Base-by-base conservation (phyloP, 306 rosid genomes). In the Dryas drummondii region DNA sequence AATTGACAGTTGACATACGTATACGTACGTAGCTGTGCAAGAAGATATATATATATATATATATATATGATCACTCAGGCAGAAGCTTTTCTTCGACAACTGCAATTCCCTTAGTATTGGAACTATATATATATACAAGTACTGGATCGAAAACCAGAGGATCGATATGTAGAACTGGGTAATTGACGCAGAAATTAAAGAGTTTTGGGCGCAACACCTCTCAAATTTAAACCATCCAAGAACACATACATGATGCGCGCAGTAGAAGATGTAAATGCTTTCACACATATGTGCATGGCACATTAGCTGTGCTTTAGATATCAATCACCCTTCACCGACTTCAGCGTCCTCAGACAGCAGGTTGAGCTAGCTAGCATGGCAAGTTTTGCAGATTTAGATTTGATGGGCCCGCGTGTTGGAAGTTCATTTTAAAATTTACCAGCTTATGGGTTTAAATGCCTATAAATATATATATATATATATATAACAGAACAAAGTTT, bases 371-470 rank as follows among this genome's bases (percentile, higher is more conserved):
- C 37, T 27, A 27, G 37, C 37, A 27, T 27, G 2, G 2, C 63
- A 70, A 53, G 63, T 40, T 52, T 40, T 70, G 63, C 62, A 70
- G 63, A 41, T 53, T n/a, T 70, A 57, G 63, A 53, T 53, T 70
- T n/a, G 63, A 40, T 42, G 74, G 74, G 53, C 50, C 63, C n/a
- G 74, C 50, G 5, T 15, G 37, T n/a, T 37, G 49, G 15, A 64
- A 27, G 13, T 53, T 69, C 73, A 16, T 32, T 68, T 69, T 17
- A 40, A 54, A 53, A 32, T 68, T 32, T 51, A 26, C 16, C 60
- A 16, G 73, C 59, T 27, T 27, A 27, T 61, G 66, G 46, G 66
- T 61, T 61, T 41, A 32, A 61, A 44, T 40, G 16, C 27, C 13
- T 63, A 16, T 40, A 4, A 48, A 64, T 27, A 1, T 27, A 27